Conservation (phyloP, 2,329 filamentous ascomycete species). For the Thermoascus crustaceus region DNA sequence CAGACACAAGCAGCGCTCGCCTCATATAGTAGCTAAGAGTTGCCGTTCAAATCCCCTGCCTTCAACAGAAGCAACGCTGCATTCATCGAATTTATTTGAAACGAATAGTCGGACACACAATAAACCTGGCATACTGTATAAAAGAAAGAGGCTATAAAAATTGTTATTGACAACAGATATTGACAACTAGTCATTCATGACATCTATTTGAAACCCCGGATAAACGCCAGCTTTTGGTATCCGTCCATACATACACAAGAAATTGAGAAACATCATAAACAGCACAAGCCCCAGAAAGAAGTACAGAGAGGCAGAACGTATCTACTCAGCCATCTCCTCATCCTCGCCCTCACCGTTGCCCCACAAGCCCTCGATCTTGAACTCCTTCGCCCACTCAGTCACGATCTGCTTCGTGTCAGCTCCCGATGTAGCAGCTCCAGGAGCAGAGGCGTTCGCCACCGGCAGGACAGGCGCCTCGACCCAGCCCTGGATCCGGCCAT, state of each 20-base stretch:
- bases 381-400: slow-evolving; percentile 86
- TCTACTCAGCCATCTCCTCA: slow-evolving; percentile 35
- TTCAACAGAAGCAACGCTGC: no score
- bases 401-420: slow-evolving; percentile 79
- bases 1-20: no score
- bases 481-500: slow-evolving; percentile 92
- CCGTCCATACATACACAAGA: slow-evolving; percentile 7
- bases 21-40: no score
- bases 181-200: no score
- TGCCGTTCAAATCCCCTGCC: no score
- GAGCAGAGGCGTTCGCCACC: slow-evolving; percentile 37
- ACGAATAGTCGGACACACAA: no score
- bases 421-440: slow-evolving; percentile 26
- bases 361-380: slow-evolving; percentile 90
- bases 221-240: no score
- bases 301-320: background rate
- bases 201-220: no score
- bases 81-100: no score
- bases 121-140: no score
- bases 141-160: no score
- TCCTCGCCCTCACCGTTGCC: slow-evolving; percentile 50
- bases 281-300: background rate
- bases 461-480: slow-evolving; percentile 63
- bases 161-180: no score
- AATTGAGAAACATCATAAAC: slow-evolving; percentile 2